These are phyloP conservation scores for Arthrobotrys entomopaga DNA, from an alignment of 2,329 filamentous ascomycete genomes.

Conservation along the genomic window DNA sequence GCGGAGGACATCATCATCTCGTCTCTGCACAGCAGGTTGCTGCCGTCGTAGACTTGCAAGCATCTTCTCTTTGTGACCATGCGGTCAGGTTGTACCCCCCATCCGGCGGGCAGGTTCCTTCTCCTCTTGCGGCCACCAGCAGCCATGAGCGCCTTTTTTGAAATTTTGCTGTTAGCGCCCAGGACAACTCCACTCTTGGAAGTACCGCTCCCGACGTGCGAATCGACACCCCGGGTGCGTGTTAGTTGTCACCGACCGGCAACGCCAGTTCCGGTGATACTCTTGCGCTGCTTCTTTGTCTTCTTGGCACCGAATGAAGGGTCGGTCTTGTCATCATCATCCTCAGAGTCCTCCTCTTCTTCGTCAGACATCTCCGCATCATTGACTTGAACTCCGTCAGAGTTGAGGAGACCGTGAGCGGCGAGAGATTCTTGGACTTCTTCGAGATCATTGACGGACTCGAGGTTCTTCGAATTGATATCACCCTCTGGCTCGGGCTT, in stretches of 20 bases:
- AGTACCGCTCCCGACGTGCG: conserved; percentile 61
- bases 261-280: conserved; percentile 47
- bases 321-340: conserved; percentile 68
- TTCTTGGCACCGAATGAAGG: conserved; percentile 63
- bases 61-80: conserved; percentile 99
- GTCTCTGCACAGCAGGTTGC: conserved; percentile 89
- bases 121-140: conserved; percentile 83
- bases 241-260: conserved; percentile 56
- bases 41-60: conserved; percentile 89
- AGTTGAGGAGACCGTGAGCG: conserved; percentile 57
- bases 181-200: conserved; percentile 55
- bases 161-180: conserved; percentile 48
- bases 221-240: conserved; percentile 54
- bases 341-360: conserved; percentile 72
- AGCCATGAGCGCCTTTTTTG: conserved; percentile 58
- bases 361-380: conserved; percentile 58
- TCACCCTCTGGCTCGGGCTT: conserved; percentile 76
- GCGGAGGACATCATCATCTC: conserved; percentile 98
- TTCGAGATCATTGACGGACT: conserved; percentile 72
- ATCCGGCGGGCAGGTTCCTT: conserved; percentile 90
- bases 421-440: conserved; percentile 59
- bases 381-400: conserved; percentile 52
- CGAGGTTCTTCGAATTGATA: conserved; percentile 72
- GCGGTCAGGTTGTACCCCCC: conserved; percentile 90
- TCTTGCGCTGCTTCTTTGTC: conserved; percentile 55